phyloP scores from a whole-genome alignment of 805 yeast species.

The Ogataea zsoltii region DNA sequence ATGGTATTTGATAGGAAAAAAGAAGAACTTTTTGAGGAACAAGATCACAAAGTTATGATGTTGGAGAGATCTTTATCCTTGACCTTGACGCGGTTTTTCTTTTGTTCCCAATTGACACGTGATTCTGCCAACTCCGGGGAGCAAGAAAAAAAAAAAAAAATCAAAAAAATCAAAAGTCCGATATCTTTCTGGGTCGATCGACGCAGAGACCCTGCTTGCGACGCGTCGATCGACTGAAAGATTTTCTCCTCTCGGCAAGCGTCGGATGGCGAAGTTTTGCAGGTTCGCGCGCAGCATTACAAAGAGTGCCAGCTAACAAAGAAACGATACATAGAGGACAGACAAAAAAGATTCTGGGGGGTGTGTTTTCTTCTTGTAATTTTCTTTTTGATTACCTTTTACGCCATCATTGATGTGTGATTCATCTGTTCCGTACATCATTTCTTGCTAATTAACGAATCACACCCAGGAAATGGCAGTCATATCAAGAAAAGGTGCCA shows the following conservation, averaged over 20 bases:
- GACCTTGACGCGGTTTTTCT: slow-evolving; percentile 1
- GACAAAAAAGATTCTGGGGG: background rate
- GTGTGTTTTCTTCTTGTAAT: slow-evolving; percentile 1
- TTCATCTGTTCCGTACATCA: background rate
- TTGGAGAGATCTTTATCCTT: background rate
- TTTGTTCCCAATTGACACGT: background rate
- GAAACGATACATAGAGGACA: background rate
- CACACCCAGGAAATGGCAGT: slow-evolving; percentile 12
- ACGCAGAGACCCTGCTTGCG: background rate
- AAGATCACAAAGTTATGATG: background rate
- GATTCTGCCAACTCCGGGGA: slow-evolving; percentile 1
- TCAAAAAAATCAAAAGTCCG: too few species aligned
- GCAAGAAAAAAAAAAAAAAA: background rate
- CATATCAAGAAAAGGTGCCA: slow-evolving; percentile 63
- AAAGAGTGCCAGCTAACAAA: slow-evolving; percentile 3
- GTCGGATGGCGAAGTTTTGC: background rate
- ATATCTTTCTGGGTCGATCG: background rate
- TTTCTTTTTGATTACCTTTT: too few species aligned
- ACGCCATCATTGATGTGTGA: too few species aligned
- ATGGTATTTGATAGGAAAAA: slow-evolving; percentile 7
- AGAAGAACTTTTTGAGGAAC: too few species aligned
- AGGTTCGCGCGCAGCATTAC: too few species aligned
- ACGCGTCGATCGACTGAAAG: background rate
- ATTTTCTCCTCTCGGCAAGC: slow-evolving; percentile 1
- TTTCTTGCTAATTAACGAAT: background rate